Conservation (phyloP, 1,284 basidiomycete species). For the Austroboletus niveus region DNA sequence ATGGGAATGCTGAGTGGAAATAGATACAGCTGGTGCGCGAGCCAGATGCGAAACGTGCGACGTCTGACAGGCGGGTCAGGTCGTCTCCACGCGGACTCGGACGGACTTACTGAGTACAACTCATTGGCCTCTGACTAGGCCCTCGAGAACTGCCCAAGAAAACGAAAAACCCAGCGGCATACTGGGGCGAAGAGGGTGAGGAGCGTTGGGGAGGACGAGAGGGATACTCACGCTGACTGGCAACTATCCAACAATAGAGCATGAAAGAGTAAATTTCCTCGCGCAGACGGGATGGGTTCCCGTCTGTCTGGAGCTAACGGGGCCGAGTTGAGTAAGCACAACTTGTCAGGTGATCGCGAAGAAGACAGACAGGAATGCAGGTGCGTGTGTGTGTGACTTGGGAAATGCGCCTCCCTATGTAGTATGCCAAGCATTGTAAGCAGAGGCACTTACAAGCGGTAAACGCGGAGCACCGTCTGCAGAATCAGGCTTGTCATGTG, state of each 20-base stretch:
- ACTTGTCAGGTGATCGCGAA: conserved; percentile 11
- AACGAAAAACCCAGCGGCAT: conserved; percentile 20
- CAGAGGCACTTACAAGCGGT: conserved; percentile 28
- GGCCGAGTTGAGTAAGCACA: conserved; percentile 24
- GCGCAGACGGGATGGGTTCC: conserved; percentile 4
- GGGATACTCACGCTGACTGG: conserved; percentile 24
- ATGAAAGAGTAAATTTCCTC: conserved; percentile 10
- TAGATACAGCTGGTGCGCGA: conserved; percentile 23
- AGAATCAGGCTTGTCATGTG: conserved; percentile 2
- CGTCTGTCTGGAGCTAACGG: conserved; percentile 21
- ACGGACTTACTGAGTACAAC: conserved; percentile 6
- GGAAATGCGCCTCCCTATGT: conserved; percentile 7
- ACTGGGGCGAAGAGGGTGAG: conserved; percentile 15
- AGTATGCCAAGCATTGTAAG: conserved; percentile 16
- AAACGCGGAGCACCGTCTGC: conserved; percentile 12
- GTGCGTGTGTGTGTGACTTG: background rate
- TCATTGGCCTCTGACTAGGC: conserved; percentile 19
- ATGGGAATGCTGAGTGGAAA: conserved; percentile 23
- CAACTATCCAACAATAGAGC: conserved; percentile 23
- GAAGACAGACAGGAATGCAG: conserved; percentile 7
- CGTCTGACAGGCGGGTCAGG: conserved; percentile 12
- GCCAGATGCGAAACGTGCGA: background rate
- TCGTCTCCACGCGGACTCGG: background rate
- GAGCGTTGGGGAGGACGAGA: background rate
- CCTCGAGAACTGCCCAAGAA: conserved; percentile 24